These are phyloP conservation scores for Grosmannia serpens DNA, from an alignment of 2,329 filamentous ascomycete genomes.

Conservation along the genomic window DNA sequence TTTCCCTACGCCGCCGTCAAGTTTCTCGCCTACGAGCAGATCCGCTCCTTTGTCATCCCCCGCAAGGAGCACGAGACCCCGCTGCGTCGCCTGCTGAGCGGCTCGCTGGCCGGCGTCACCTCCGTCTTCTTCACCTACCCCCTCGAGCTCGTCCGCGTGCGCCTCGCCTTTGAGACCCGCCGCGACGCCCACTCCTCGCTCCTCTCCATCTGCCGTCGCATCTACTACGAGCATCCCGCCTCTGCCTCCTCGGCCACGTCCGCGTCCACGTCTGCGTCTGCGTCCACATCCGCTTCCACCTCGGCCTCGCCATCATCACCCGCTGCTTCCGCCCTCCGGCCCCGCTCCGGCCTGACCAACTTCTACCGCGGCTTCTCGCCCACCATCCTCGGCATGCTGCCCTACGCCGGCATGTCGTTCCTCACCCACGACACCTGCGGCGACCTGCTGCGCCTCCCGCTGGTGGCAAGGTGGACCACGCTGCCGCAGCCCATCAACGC, in stretches of 20 bases:
- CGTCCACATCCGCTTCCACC: constrained; percentile 4
- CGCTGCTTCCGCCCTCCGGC: neutral
- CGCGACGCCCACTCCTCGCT: constrained; percentile 58
- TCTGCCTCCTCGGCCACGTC: constrained; percentile 27
- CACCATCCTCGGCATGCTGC: constrained; percentile 87
- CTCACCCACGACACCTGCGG: constrained; percentile 85
- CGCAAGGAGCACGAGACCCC: constrained; percentile 66
- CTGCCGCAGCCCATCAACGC: constrained; percentile 45
- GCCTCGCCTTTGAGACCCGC: constrained; percentile 89
- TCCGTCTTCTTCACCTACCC: constrained; percentile 96
- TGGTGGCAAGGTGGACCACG: constrained; percentile 62
- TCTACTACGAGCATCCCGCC: constrained; percentile 64
- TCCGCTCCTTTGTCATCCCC: constrained; percentile 68
- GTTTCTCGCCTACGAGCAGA: constrained; percentile 95
- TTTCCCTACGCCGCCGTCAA: constrained; percentile 98
- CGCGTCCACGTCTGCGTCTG: constrained; percentile 22
- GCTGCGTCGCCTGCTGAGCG: constrained; percentile 60
- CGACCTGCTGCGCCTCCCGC: constrained; percentile 64
- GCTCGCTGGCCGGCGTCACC: constrained; percentile 69
- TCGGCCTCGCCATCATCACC: neutral
- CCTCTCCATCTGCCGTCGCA: constrained; percentile 66
- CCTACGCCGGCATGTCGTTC: constrained; percentile 92
- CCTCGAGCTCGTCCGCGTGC: constrained; percentile 82
- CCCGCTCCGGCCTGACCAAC: constrained; percentile 60
- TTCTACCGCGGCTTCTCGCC: constrained; percentile 93